Conservation (phyloP, 148 eudicot genomes). For the Rhododendron simsii region DNA sequence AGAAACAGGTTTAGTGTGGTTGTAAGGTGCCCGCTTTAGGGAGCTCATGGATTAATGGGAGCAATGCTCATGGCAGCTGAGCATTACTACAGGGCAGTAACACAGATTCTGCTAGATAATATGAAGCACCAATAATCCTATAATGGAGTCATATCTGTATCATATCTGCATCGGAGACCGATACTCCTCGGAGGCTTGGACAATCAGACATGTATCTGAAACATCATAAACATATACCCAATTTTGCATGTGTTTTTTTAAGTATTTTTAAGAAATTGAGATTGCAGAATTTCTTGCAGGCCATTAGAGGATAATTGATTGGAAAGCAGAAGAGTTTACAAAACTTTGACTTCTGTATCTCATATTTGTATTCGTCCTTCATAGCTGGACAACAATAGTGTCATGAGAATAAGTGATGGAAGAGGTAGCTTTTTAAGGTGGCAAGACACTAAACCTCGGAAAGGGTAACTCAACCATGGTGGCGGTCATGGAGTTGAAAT, state of each 20-base stretch:
- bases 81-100: not conserved
- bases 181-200: not conserved
- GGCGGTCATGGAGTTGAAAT: not conserved
- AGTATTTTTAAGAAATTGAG: not conserved
- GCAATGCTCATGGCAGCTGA: not conserved
- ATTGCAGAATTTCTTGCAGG: not conserved
- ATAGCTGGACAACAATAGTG: not conserved
- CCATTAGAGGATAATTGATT: not conserved
- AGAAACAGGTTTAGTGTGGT: not conserved
- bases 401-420: not conserved
- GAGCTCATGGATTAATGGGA: conserved; percentile 1
- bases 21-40: not conserved
- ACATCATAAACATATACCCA: not conserved
- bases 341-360: not conserved
- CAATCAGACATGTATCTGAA: not conserved
- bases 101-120: not conserved
- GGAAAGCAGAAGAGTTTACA: not conserved
- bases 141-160: not conserved
- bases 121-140: not conserved
- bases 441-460: not conserved
- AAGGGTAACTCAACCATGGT: not conserved
- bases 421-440: not conserved
- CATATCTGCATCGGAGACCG: not conserved
- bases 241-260: not conserved
- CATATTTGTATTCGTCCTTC: not conserved